Evolutionary conservation across 768 basidiomycete species (phyloP).

Genomic region (Tylopilus subfusipes): DNA sequence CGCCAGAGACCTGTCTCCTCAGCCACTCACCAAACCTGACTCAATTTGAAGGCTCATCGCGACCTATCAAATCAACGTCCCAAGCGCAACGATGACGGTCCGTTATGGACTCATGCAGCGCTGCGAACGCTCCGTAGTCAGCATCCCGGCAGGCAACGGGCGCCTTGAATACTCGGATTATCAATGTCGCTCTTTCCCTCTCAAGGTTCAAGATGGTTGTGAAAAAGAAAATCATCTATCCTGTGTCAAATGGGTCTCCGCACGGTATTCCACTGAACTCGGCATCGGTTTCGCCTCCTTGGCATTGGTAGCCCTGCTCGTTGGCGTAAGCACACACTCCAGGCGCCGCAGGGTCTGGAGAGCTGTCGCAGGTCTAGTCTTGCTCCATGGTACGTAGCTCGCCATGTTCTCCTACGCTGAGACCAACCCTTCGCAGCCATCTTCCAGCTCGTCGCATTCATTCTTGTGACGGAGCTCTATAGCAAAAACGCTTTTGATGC

Average conservation of each 20-base stretch:
- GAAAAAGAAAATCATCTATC: conserved; percentile 53
- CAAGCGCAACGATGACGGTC: conserved; percentile 46
- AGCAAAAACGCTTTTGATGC: conserved; percentile 41
- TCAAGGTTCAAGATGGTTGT: conserved; percentile 43
- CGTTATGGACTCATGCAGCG: conserved; percentile 57
- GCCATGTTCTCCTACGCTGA: background rate
- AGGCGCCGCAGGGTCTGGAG: conserved; percentile 75
- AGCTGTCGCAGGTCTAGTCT: conserved; percentile 61
- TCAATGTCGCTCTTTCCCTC: conserved; percentile 65
- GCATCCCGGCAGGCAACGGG: conserved; percentile 45
- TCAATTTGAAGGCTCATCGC: conserved; percentile 40
- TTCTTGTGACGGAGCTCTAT: conserved; percentile 61
- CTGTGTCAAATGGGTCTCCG: conserved; percentile 70
- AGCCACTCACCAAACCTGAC: conserved; percentile 19
- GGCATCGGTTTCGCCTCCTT: conserved; percentile 61
- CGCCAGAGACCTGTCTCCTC: conserved; percentile 25
- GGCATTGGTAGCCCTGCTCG: conserved; percentile 53
- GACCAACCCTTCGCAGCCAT: conserved; percentile 36
- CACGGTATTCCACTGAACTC: conserved; percentile 62
- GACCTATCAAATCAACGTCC: conserved; percentile 35
- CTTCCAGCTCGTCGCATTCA: conserved; percentile 60
- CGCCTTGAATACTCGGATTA: conserved; percentile 50
- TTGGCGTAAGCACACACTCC: conserved; percentile 72
- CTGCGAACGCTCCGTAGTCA: conserved; percentile 51
- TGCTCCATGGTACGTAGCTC: conserved; percentile 49